phyloP scores from a whole-genome alignment of 176 grass and related monocot genomes.

The Eragrostis curvula region DNA sequence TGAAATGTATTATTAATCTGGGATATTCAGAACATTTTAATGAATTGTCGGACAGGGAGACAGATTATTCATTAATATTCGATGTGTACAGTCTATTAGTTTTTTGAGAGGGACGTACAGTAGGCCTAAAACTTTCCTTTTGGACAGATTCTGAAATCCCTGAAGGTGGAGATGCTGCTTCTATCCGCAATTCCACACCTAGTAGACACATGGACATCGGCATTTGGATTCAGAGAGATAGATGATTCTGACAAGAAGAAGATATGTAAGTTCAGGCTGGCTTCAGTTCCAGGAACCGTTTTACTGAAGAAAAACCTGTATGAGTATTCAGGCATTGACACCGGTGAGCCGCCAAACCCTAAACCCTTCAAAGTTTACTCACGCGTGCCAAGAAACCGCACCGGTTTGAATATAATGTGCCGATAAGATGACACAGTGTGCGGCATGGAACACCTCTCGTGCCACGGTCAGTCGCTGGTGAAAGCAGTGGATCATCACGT shows the following conservation, averaged over 20 bases:
- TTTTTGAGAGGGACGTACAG: neutral
- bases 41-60: too few relatives aligned
- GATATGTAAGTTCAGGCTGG: conserved; percentile 63
- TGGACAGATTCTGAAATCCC: conserved; percentile 65
- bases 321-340: conserved; percentile 17
- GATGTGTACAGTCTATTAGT: neutral
- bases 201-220: conserved; percentile 65
- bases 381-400: conserved; percentile 4
- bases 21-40: too few relatives aligned
- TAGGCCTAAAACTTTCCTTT: neutral
- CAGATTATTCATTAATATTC: neutral
- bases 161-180: conserved; percentile 74
- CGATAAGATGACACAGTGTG: conserved; percentile 38
- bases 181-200: conserved; percentile 72
- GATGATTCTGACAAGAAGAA: conserved; percentile 67
- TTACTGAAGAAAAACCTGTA: conserved; percentile 69
- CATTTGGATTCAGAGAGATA: conserved; percentile 65
- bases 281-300: conserved; percentile 60
- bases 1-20: too few relatives aligned
- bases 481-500: neutral
- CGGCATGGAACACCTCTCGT: neutral
- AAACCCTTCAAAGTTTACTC: conserved; percentile 44
- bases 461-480: neutral
- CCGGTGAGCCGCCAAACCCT: conserved; percentile 50
- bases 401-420: conserved; percentile 13